Conservation (phyloP, 768 basidiomycete species). For the Pleurotus salmoneostramineus region DNA sequence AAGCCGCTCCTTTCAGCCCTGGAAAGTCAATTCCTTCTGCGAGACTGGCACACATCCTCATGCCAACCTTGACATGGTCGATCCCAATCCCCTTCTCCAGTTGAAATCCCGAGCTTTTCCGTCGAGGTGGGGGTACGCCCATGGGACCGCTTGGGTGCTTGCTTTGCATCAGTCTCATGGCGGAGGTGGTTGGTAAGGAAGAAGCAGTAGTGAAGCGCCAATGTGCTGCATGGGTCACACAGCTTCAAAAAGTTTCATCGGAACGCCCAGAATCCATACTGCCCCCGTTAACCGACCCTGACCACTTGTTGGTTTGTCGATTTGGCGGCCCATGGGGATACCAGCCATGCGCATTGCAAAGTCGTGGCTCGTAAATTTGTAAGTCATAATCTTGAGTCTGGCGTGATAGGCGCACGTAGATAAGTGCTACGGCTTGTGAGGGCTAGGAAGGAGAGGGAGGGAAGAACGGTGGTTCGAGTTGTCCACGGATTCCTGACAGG, state of each 20-base stretch:
- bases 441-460: no score
- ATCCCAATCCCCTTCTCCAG: constrained; percentile 2
- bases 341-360: no score
- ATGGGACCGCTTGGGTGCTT: background rate
- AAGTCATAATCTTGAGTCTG: no score
- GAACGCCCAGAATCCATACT: background rate
- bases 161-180: background rate
- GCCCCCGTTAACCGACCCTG: no score
- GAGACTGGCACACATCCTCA: constrained; percentile 1
- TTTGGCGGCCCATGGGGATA: no score
- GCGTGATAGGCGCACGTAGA: no score
- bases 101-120: constrained; percentile 3
- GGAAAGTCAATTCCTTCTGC: constrained; percentile 6
- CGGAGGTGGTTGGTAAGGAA: background rate
- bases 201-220: background rate
- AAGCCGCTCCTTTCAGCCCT: constrained; percentile 3
- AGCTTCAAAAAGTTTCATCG: background rate
- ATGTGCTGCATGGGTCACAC: background rate
- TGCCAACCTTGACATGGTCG: constrained; percentile 6
- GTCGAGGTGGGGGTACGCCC: background rate
- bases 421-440: no score
- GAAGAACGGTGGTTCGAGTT: no score
- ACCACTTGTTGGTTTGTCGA: no score
- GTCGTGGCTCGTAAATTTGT: no score
- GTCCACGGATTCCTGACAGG: no score